Conservation (phyloP, 805 yeast species). For the Myxozyma sirexii region DNA sequence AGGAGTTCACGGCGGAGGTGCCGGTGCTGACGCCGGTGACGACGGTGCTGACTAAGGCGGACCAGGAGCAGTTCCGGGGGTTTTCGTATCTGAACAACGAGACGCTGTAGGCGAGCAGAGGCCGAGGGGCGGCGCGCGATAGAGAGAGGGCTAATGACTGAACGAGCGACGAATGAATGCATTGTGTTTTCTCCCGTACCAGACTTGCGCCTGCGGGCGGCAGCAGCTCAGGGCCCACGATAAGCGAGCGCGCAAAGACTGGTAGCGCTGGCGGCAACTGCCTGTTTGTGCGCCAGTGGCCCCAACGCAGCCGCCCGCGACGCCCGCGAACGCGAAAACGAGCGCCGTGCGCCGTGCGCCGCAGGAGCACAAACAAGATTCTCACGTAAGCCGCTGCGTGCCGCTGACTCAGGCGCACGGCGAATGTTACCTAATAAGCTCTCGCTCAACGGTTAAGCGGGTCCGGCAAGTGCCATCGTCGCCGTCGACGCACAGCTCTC, state of each 20-base stretch:
- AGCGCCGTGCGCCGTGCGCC: constrained; percentile 20
- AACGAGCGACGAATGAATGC: too few species aligned
- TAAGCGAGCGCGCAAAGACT: not conserved
- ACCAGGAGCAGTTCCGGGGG: constrained; percentile 97
- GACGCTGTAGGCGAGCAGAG: constrained; percentile 14
- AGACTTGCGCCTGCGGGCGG: too few species aligned
- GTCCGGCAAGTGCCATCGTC: constrained; percentile 1
- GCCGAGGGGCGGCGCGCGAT: not conserved
- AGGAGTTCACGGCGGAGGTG: constrained; percentile 61
- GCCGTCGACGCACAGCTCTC: not conserved
- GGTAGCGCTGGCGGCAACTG: constrained; percentile 5
- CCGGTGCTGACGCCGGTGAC: constrained; percentile 75
- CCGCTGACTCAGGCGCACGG: too few species aligned
- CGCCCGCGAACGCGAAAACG: not conserved
- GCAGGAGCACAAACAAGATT: constrained; percentile 6
- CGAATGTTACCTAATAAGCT: not conserved
- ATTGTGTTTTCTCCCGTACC: too few species aligned
- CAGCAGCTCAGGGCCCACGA: too few species aligned
- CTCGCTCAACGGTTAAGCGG: not conserved
- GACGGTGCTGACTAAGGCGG: constrained; percentile 76
- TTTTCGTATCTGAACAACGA: constrained; percentile 68
- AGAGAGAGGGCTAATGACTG: not conserved
- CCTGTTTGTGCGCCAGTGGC: constrained; percentile 7
- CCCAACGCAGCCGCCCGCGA: not conserved
- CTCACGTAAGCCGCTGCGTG: too few species aligned